Evolutionary conservation across 208 protist species (phyloP).

Genomic region (Trypanosoma congolense): DNA sequence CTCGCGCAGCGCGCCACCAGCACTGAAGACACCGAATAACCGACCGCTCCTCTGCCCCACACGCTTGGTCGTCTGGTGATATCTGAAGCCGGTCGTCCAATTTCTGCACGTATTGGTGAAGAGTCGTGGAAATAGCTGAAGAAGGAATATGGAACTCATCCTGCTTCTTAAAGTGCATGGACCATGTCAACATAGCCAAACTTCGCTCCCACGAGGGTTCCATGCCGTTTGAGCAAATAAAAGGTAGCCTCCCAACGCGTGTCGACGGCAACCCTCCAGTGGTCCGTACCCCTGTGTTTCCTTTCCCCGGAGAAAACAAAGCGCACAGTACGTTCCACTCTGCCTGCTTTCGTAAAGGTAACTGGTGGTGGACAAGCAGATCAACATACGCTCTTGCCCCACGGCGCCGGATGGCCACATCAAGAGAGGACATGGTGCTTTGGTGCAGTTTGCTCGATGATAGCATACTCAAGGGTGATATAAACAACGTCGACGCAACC

Average conservation of each 20-base stretch:
- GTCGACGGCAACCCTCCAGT: too few relatives aligned
- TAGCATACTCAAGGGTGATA: constrained; percentile 11
- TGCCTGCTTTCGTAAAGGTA: constrained; percentile 2
- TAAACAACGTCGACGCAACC: constrained; percentile 13
- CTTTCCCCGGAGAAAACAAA: background rate
- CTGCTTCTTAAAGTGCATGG: constrained; percentile 15
- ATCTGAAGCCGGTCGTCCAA: constrained; percentile 15
- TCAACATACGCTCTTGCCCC: constrained; percentile 36
- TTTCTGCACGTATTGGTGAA: constrained; percentile 22
- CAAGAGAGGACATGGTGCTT: constrained; percentile 7
- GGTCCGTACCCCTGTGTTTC: background rate
- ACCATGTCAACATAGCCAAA: constrained; percentile 22
- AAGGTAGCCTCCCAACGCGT: constrained; percentile 9
- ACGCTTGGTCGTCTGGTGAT: background rate
- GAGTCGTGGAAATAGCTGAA: constrained; percentile 18
- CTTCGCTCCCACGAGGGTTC: constrained; percentile 21
- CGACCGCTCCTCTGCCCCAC: background rate
- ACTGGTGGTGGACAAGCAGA: constrained; percentile 26
- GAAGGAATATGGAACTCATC: constrained; percentile 22
- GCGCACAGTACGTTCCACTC: constrained; percentile 31
- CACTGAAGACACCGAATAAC: constrained; percentile 16
- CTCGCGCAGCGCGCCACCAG: constrained; percentile 24
- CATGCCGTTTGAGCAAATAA: constrained; percentile 1
- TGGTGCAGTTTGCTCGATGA: constrained; percentile 6
- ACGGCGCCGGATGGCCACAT: constrained; percentile 25